phyloP scores from a whole-genome alignment of 192 early-diverging fungal genomes.

The Gigaspora rosea region DNA sequence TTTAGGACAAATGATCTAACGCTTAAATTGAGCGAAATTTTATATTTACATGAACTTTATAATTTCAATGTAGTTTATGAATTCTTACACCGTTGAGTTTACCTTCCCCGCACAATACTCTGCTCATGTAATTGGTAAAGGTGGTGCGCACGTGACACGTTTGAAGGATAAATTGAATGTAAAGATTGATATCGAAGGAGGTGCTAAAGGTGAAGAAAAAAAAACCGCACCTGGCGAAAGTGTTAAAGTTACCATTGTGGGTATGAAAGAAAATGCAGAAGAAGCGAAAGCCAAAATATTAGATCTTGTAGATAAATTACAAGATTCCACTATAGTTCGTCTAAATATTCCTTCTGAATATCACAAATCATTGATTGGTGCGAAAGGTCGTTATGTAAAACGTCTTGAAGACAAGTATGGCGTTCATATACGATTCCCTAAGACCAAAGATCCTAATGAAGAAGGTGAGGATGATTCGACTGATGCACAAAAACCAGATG shows the following conservation, averaged over 20 bases:
- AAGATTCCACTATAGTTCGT: constrained; percentile 61
- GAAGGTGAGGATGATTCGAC: constrained; percentile 54
- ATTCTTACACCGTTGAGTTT: constrained; percentile 71
- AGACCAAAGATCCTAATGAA: constrained; percentile 37
- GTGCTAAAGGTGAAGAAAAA: constrained; percentile 40
- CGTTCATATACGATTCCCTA: constrained; percentile 73
- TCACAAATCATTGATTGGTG: constrained; percentile 73
- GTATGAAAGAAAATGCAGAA: constrained; percentile 74
- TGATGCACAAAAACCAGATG: constrained; percentile 54
- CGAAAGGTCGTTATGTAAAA: constrained; percentile 68
- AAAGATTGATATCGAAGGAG: constrained; percentile 63
- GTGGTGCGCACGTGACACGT: constrained; percentile 79
- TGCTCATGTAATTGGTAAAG: constrained; percentile 87
- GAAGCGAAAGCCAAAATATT: constrained; percentile 72
- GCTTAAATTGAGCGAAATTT: neutral
- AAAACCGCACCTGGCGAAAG: constrained; percentile 44
- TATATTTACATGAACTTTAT: neutral
- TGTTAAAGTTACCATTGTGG: constrained; percentile 74
- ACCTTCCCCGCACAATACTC: constrained; percentile 67
- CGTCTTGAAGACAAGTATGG: constrained; percentile 77
- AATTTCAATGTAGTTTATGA: constrained; percentile 47
- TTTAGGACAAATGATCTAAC: neutral
- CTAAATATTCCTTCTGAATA: constrained; percentile 62
- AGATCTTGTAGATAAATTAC: constrained; percentile 63
- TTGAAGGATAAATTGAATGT: constrained; percentile 78